Base-by-base conservation (phyloP, 805 yeast genomes). In the Ogataea chonburiensis region DNA sequence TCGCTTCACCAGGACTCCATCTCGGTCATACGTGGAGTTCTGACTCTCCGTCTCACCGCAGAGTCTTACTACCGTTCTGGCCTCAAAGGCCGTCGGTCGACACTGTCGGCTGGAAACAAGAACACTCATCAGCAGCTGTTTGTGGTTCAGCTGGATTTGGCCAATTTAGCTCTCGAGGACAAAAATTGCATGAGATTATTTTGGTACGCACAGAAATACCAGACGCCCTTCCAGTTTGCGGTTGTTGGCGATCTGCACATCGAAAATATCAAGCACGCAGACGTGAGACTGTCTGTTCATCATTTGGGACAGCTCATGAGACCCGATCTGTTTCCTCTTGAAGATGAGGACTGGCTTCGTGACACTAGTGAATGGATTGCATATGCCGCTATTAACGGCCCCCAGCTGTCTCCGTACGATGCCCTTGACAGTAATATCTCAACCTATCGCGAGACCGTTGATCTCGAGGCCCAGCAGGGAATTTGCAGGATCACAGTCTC, bases 11-110 rank as follows among this genome's bases (percentile, higher is more conserved):
- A 63, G 34, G 60, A 64, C 32, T 47, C 55, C 5, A 27, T 64
- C 24, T 52, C 63, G 5, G 37, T 66, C 5, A 34, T 43, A 4
- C 29, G 47, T 12, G 63, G 63, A 6, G 20, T 26, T 1, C 33
- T 67, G 20, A 46, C 50, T 13, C 23, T 67, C 17, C 57, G 60
- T 7, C 37, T 67, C 10, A 52, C 64, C 7, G 36, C 51, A 7
- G 60, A 53, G 7, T 42, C 55, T 1, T 67, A 64, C 42, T 40
- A 47, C 20, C 42, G 45, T 23, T 52, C 65, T 1, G 72, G 72
- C 0, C 43, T 67, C 5, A 37, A 39, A 7, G 68, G 68, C 2
- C 47, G 38, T 11, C 37, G 38, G 26, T 49, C 67, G 2, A 45
- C 37, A 2, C 41, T 50, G 8, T 55, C 61, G 1, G 34, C 36